Percentiles rank a stretch among this genome's conserved stretches.
Conservation (phyloP, 192 early-diverging fungal genomes). For the Coemansia sp. region DNA sequence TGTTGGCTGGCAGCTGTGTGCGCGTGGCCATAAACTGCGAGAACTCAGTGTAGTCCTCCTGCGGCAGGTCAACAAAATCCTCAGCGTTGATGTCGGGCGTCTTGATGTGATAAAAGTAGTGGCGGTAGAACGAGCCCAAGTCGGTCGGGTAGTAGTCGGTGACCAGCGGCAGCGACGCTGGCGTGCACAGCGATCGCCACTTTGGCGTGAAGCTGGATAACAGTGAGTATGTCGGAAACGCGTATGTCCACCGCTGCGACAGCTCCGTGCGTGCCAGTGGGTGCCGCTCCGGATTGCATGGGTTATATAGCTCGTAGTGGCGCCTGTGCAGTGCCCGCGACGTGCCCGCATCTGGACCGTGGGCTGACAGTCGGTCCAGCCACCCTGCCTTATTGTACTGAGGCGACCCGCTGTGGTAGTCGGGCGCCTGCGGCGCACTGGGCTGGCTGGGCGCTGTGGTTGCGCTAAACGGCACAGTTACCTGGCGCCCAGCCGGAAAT, state of each 20-base stretch:
- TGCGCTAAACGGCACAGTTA: neutral
- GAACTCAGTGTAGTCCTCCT: constrained; percentile 33
- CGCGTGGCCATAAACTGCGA: constrained; percentile 21
- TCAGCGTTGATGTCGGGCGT: constrained; percentile 26
- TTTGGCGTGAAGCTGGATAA: constrained; percentile 63
- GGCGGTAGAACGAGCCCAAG: constrained; percentile 62
- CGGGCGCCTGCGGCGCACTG: constrained; percentile 2
- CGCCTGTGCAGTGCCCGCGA: constrained; percentile 9
- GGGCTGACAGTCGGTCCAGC: constrained; percentile 21
- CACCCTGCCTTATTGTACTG: constrained; percentile 11
- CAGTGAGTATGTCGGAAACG: constrained; percentile 65
- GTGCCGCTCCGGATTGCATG: constrained; percentile 66
- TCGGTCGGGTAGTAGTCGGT: constrained; percentile 79
- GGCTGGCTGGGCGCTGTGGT: constrained; percentile 13
- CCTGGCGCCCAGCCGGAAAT: constrained; percentile 11
- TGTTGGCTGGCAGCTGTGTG: neutral
- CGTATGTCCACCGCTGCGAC: constrained; percentile 84
- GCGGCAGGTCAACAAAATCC: constrained; percentile 12
- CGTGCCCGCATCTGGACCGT: neutral
- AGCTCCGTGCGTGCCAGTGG: constrained; percentile 61
- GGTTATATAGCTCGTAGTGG: constrained; percentile 55
- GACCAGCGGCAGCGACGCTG: constrained; percentile 91
- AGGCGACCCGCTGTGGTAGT: constrained; percentile 24
- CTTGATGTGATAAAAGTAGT: constrained; percentile 58
- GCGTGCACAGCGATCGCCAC: constrained; percentile 90